Percentiles rank a stretch among this genome's conserved stretches.
These are phyloP conservation scores for Salix viminalis DNA, from an alignment of 345 rosid genomes.

Conservation along the genomic window DNA sequence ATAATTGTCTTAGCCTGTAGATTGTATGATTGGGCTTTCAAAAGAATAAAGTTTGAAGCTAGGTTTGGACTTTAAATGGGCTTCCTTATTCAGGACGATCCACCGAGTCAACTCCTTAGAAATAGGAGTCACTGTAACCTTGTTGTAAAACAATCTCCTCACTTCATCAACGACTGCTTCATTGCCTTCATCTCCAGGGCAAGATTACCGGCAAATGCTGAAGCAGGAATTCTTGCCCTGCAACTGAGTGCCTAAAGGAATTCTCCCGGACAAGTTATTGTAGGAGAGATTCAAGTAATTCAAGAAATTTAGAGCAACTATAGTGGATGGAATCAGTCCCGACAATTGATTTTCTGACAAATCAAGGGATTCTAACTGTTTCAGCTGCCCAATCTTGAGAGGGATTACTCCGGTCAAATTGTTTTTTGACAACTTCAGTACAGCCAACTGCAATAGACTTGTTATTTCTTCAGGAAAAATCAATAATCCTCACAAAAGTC, in stretches of 20 bases:
- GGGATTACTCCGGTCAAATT: background rate
- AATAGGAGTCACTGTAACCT: no score
- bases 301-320: background rate
- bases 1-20: background rate
- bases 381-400: background rate
- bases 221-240: no score
- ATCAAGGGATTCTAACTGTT: conserved; percentile 4
- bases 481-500: background rate
- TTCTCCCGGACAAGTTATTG: conserved; percentile 1
- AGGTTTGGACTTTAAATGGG: background rate
- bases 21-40: no score
- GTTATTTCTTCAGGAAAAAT: background rate
- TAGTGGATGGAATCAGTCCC: background rate
- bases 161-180: no score
- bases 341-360: background rate
- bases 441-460: background rate
- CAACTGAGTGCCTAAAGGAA: background rate
- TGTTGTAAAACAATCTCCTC: no score
- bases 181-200: no score
- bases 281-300: background rate
- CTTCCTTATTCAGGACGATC: background rate
- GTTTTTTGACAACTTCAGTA: background rate
- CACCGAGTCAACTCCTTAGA: no score
- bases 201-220: no score
- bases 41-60: background rate